Base-by-base conservation (phyloP, 495 filamentous ascomycete species). In the Aspergillus conjunctus region DNA sequence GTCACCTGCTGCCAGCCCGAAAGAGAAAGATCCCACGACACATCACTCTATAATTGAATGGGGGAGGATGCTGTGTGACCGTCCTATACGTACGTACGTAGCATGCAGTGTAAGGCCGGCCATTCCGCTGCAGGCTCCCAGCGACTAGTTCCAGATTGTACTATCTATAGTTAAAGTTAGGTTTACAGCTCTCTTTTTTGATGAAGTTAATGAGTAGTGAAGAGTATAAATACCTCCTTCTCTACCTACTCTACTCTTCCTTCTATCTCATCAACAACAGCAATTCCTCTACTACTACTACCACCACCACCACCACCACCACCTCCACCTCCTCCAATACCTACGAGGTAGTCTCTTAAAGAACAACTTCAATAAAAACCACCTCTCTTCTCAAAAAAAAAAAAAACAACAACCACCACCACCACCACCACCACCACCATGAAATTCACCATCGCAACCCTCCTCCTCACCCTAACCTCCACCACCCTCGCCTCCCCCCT, bases 391-490 rank as follows among this genome's bases (percentile, higher is more conserved):
- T 9, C 12, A 30, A 11, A 37, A 2, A 39, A 10, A 22, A 18
- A 48, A 48, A 48, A 20, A 7, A 7, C 22, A n/a, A 7, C 33
- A 14, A 48, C n/a, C n/a, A 56, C 21, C 21, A 10, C 31, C 57
- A 59, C 46, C 48, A 59, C n/a, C n/a, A n/a, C n/a, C n/a, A 56
- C 21, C 21, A 10, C 31, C 57, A 59, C 46, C 48, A 59, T 62
- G 53, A 46, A 60, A 30, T 51, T 60, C 31, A 26, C 64, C 60
- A 30, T 61, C 49, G 12, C 63, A 44, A 37, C 59, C 32, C 33
- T 65, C 62, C 30, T 55, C 44, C 41, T 58, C 30, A 45, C 50
- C 20, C 32, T 45, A 4, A 22, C 60, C 45, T 51, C 59, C 51
- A 50, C 56, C 2, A 51, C 61, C n/a, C 59, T 55, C 44, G 56